Base-by-base conservation (phyloP, 257 asterid genomes). In the Plantago elongata region DNA sequence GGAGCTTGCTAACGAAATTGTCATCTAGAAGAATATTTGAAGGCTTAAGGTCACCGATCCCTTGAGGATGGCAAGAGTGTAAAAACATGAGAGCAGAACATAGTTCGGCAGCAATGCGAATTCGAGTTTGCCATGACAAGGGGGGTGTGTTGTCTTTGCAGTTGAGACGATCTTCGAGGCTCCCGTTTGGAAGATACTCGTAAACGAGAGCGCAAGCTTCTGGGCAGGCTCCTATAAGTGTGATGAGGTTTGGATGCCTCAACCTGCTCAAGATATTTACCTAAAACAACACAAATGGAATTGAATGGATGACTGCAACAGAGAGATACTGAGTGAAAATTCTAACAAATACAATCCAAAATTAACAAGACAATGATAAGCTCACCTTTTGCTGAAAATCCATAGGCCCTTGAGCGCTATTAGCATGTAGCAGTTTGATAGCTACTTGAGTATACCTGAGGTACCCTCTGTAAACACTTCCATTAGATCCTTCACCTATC, bases 401-500 rank as follows among this genome's bases (percentile, higher is more conserved):
- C 50, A 58, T 51, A 58, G 92, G 95, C 0, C 95, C 98, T 74
- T 89, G 95, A 64, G 54, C 69, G 78, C 97, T 86, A 71, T 80
- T 45, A n/a, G 88, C 77, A 65, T 84, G 79, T 58, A 84, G 75
- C 79, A 83, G 70, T 74, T 92, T 92, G 62, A 92, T 73, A 60
- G 97, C 97, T 63, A 92, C 97, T 13, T 75, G 84, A 42, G 97
- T 84, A 47, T 81, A 83, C 62, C 83, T 86, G 47, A 92, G 87
- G 54, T 77, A 54, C 49, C 93, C 97, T 68, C 66, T 82, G 59
- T 86, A 89, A 8, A 88, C 80, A 72, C 69, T 78, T 46, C 98
- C 97, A 58, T 86, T 86, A 64, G 93, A 89, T 43, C 98, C 98
- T 80, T 86, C 93, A 38, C 95, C 95, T 55, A 92, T 86, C 81